Conservation (phyloP, 2,329 filamentous ascomycete species). For the Fusarium sp. region DNA sequence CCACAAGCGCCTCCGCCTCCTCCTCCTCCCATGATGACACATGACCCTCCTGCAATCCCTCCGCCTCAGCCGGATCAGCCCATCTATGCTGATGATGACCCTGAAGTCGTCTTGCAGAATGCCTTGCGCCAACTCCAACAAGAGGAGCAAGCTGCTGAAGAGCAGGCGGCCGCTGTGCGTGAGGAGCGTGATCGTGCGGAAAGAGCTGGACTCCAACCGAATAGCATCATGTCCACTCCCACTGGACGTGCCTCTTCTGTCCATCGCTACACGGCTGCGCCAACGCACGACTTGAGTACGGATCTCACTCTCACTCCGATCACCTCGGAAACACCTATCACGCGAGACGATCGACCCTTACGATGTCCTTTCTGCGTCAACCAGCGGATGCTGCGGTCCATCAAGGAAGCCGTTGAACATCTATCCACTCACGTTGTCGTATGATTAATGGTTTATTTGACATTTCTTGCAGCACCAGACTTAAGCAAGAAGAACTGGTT, state of each 20-base stretch:
- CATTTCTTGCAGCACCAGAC: neutral
- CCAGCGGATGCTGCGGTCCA: constrained; percentile 71
- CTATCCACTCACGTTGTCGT: constrained; percentile 74
- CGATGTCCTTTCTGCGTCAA: constrained; percentile 75
- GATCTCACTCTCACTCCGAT: constrained; percentile 71
- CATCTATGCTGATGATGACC: constrained; percentile 67
- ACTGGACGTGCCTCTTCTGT: constrained; percentile 50
- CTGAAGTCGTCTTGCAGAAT: constrained; percentile 72
- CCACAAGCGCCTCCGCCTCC: constrained; percentile 32
- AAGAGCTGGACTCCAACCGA: constrained; percentile 51
- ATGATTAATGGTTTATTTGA: constrained; percentile 17
- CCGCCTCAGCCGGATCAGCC: constrained; percentile 54
- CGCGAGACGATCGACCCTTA: constrained; percentile 64
- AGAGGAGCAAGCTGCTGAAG: constrained; percentile 71
- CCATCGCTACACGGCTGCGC: constrained; percentile 53
- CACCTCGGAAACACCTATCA: constrained; percentile 63
- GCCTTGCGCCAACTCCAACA: constrained; percentile 71
- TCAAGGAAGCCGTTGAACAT: constrained; percentile 75
- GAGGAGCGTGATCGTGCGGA: constrained; percentile 68
- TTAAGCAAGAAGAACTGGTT: neutral
- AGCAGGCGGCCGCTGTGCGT: constrained; percentile 68
- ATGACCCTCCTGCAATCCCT: constrained; percentile 48
- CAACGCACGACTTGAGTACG: constrained; percentile 54
- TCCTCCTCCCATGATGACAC: constrained; percentile 46
- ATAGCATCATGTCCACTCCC: constrained; percentile 54